Evolutionary conservation across 129 eudicot genomes (phyloP).

Genomic region (Tanacetum coccineum): DNA sequence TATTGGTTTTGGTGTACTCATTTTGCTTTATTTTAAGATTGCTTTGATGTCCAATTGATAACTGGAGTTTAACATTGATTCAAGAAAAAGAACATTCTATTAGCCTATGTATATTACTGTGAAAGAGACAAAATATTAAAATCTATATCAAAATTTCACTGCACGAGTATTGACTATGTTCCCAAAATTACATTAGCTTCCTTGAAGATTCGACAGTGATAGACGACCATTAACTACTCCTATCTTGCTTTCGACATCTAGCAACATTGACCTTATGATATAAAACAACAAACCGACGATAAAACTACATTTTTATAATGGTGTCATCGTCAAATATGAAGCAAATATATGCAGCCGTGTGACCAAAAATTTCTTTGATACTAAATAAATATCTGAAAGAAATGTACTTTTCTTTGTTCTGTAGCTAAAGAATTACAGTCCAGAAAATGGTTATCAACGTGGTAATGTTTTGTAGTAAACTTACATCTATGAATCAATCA

Average conservation of each 20-base stretch:
- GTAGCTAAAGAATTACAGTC: no score
- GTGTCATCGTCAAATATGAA: background rate
- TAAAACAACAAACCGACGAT: background rate
- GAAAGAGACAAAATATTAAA: no score
- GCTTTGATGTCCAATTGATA: no score
- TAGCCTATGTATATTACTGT: no score
- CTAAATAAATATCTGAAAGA: background rate
- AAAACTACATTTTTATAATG: background rate
- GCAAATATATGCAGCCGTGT: background rate
- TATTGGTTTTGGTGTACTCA: no score
- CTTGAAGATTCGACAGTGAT: background rate
- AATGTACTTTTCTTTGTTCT: no score
- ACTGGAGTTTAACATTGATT: no score
- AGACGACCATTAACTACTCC: background rate
- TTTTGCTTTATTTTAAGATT: no score
- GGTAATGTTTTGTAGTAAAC: no score
- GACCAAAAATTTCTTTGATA: conserved; percentile 3
- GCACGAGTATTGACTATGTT: background rate
- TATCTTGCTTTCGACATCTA: background rate
- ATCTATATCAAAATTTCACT: no score
- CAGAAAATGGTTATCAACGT: no score
- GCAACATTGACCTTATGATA: background rate
- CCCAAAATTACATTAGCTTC: background rate
- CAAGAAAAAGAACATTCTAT: no score
- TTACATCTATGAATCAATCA: background rate